Conservation (phyloP, 305 asterid species). For the Salvia sclarea region DNA sequence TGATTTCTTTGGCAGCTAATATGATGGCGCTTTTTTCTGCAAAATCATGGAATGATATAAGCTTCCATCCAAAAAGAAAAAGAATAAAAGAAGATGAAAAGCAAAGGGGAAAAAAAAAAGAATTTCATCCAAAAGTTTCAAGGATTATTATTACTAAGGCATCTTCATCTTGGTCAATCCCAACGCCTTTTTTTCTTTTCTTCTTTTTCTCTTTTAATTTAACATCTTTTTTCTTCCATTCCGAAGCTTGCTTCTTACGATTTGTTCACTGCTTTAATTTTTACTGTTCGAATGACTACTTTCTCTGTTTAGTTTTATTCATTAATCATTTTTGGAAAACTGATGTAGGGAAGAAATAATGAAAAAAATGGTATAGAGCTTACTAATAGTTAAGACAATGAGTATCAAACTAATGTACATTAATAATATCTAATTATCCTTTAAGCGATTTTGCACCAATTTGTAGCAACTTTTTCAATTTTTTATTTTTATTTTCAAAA, state of each 20-base stretch:
- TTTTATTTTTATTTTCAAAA: no score
- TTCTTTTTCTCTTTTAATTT: constrained; percentile 15
- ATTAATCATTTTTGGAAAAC: neutral
- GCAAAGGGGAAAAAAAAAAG: constrained; percentile 10
- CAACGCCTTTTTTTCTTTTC: constrained; percentile 9
- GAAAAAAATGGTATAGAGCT: neutral
- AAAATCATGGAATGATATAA: constrained; percentile 12
- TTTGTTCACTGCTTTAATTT: constrained; percentile 18
- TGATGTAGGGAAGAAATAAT: neutral
- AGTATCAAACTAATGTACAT: neutral
- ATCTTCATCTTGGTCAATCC: constrained; percentile 37
- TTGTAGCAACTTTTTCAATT: neutral
- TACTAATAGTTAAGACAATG: neutral
- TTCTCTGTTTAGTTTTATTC: neutral
- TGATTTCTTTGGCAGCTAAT: neutral
- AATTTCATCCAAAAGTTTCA: constrained; percentile 33
- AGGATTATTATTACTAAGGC: constrained; percentile 5
- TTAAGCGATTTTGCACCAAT: no score
- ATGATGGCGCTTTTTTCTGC: constrained; percentile 9
- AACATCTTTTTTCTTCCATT: constrained; percentile 21
- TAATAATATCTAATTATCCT: no score
- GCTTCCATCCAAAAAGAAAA: constrained; percentile 4
- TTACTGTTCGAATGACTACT: neutral
- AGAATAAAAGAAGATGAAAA: constrained; percentile 25
- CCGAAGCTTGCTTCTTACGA: constrained; percentile 36